Evolutionary conservation across 345 rosid genomes (phyloP).

Genomic region (Gossypium australe): DNA sequence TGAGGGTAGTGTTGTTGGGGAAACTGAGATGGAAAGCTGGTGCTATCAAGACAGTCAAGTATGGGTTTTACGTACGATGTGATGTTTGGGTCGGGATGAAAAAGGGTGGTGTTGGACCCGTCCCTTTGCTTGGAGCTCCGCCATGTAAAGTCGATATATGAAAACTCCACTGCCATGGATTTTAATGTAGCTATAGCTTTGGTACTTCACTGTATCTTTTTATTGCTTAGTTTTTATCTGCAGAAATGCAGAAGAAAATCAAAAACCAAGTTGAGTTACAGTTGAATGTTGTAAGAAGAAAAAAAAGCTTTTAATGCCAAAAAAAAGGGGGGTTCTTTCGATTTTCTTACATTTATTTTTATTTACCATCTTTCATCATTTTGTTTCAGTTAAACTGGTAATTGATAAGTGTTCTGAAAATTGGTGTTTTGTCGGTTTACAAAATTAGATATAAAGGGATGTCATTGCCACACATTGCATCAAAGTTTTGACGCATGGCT

Average conservation of each 20-base stretch:
- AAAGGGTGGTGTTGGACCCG: constrained; percentile 49
- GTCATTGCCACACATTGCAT: constrained; percentile 1
- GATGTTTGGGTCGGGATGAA: constrained; percentile 75
- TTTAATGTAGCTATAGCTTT: background rate
- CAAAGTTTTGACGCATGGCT: constrained; percentile 9
- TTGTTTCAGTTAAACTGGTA: background rate
- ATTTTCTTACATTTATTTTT: background rate
- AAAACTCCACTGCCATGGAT: background rate
- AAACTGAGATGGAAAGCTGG: constrained; percentile 76
- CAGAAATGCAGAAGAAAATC: background rate
- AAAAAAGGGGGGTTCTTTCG: background rate
- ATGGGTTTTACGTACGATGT: constrained; percentile 65
- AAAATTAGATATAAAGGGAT: background rate
- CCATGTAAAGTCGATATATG: constrained; percentile 75
- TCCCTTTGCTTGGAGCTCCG: constrained; percentile 69
- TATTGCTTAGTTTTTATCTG: background rate
- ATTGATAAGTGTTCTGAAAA: background rate
- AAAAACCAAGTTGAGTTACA: background rate
- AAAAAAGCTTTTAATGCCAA: background rate
- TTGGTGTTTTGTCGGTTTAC: constrained; percentile 7
- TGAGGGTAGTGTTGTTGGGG: constrained; percentile 66
- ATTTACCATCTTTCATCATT: background rate
- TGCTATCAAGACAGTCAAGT: constrained; percentile 49
- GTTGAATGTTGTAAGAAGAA: background rate
- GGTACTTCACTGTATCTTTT: background rate